Conservation (phyloP, 2,329 filamentous ascomycete species). For the Claviceps sp. region DNA sequence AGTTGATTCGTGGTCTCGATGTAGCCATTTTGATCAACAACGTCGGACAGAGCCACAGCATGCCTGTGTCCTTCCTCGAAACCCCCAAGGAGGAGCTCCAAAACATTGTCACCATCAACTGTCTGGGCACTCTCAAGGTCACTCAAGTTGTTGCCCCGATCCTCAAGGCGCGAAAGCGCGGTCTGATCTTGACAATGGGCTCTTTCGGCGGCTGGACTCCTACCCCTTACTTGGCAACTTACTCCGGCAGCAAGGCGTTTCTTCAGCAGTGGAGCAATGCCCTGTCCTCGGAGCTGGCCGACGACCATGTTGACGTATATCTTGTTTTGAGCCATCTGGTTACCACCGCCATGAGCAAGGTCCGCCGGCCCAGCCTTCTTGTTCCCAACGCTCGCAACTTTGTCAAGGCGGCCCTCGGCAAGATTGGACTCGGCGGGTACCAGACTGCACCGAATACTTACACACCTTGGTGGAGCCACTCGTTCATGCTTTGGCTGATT, state of each 20-base stretch:
- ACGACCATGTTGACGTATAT: slow-evolving; percentile 75
- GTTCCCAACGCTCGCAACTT: slow-evolving; percentile 76
- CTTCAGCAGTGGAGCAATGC: slow-evolving; percentile 90
- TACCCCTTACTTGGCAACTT: slow-evolving; percentile 84
- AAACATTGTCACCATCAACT: slow-evolving; percentile 92
- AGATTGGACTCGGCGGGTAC: slow-evolving; percentile 70
- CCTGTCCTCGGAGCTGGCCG: slow-evolving; percentile 68
- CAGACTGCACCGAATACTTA: slow-evolving; percentile 72
- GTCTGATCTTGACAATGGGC: slow-evolving; percentile 92
- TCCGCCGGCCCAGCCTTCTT: slow-evolving; percentile 61
- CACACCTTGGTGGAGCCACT: slow-evolving; percentile 89
- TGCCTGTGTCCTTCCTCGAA: slow-evolving; percentile 77
- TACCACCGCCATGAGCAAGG: slow-evolving; percentile 93
- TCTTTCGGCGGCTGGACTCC: slow-evolving; percentile 90
- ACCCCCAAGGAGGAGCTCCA: slow-evolving; percentile 69
- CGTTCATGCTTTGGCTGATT: slow-evolving; percentile 73
- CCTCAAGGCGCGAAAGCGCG: slow-evolving; percentile 71
- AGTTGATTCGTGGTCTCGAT: slow-evolving; percentile 59
- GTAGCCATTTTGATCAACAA: slow-evolving; percentile 90
- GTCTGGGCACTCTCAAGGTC: slow-evolving; percentile 73
- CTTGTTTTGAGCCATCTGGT: slow-evolving; percentile 86
- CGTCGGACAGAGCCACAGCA: slow-evolving; percentile 85
- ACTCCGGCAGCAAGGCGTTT: slow-evolving; percentile 96
- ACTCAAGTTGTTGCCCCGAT: slow-evolving; percentile 76
- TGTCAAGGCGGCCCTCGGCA: slow-evolving; percentile 63